phyloP scores from a whole-genome alignment of 495 filamentous ascomycete genomes.

The Trichocladium antarcticum region DNA sequence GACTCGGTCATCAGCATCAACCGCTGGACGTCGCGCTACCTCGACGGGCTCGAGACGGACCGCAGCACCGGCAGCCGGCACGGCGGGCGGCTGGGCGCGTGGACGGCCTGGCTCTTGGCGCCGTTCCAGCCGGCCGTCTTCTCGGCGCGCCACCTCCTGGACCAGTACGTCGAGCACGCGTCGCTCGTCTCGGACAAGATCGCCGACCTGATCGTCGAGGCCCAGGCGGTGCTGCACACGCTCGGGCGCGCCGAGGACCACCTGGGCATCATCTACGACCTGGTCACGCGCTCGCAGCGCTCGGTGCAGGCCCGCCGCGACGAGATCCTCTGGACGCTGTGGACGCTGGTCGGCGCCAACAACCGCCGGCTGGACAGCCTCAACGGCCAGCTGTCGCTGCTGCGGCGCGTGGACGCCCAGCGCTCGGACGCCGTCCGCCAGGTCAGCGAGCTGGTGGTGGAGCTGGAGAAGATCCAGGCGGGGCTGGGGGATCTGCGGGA shows the following conservation, averaged over 20 bases:
- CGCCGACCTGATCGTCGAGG: conserved; percentile 48
- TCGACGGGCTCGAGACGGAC: conserved; percentile 41
- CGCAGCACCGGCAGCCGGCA: conserved; percentile 30
- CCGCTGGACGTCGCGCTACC: conserved; percentile 52
- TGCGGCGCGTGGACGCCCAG: conserved; percentile 48
- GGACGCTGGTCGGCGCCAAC: conserved; percentile 62
- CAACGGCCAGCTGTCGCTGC: conserved; percentile 44
- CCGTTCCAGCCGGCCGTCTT: conserved; percentile 47
- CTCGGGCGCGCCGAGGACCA: conserved; percentile 52
- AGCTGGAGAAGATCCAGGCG: conserved; percentile 53
- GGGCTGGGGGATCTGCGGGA: conserved; percentile 58
- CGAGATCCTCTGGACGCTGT: conserved; percentile 53
- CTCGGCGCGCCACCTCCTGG: conserved; percentile 42
- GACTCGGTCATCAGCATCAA: conserved; percentile 55
- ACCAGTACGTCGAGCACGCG: conserved; percentile 56
- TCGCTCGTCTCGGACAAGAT: conserved; percentile 55
- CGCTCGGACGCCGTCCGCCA: conserved; percentile 48
- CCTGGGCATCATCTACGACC: conserved; percentile 51
- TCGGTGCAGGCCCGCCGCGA: conserved; percentile 39
- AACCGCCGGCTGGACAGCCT: conserved; percentile 42
- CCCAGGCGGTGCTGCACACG: conserved; percentile 46
- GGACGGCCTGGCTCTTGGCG: conserved; percentile 33
- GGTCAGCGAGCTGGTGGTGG: conserved; percentile 48
- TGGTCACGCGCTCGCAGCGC: conserved; percentile 45
- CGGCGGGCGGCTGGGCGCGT: conserved; percentile 29